phyloP scores from a whole-genome alignment of 345 rosid species.

The Brassica rapa region DNA sequence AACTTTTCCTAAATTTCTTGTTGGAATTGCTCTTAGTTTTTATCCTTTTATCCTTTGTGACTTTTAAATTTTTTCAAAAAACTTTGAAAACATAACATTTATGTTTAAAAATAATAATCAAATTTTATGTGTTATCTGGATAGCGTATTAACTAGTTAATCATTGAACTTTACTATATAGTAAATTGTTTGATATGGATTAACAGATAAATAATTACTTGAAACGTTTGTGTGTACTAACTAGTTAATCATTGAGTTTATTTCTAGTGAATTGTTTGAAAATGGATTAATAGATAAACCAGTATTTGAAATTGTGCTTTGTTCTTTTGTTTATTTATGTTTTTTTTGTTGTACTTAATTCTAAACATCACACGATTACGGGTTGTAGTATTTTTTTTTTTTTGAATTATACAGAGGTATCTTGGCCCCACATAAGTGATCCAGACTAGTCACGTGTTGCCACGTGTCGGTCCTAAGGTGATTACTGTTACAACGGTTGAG shows the following conservation, averaged over 20 bases:
- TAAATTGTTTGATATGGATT: too few relatives aligned
- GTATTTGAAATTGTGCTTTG: neutral
- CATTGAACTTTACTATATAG: too few relatives aligned
- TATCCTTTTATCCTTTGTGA: neutral
- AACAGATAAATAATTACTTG: too few relatives aligned
- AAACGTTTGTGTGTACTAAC: too few relatives aligned
- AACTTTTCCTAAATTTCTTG: too few relatives aligned
- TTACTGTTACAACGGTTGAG: too few relatives aligned
- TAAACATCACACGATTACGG: neutral
- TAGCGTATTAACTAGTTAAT: neutral
- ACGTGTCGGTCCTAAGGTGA: too few relatives aligned
- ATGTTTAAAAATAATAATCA: neutral
- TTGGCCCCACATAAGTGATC: too few relatives aligned
- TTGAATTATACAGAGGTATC: too few relatives aligned
- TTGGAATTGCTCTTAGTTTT: neutral
- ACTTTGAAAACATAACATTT: too few relatives aligned
- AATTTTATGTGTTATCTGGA: neutral
- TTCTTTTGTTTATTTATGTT: neutral
- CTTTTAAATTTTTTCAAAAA: neutral
- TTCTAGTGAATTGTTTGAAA: neutral
- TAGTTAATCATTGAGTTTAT: neutral
- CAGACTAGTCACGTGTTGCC: too few relatives aligned
- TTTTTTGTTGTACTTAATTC: neutral
- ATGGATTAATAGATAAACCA: neutral
- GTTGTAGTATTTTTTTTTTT: too few relatives aligned